Evolutionary conservation across 2,329 filamentous ascomycete species (phyloP).

Genomic region (Ascocoryne sarcoides): DNA sequence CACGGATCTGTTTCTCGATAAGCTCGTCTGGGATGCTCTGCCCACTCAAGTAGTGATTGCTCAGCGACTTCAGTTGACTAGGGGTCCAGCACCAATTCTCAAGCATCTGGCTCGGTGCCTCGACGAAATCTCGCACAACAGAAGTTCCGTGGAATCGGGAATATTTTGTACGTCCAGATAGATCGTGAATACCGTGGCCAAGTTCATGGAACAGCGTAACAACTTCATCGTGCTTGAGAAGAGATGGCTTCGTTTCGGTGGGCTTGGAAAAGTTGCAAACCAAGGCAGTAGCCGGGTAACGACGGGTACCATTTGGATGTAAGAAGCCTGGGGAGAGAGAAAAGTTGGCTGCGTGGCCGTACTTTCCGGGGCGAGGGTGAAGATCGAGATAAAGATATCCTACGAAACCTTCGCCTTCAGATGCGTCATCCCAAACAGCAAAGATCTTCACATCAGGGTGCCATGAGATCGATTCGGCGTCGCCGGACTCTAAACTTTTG

Average conservation of each 20-base stretch:
- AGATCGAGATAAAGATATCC: conserved; percentile 73
- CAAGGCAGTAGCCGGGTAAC: conserved; percentile 69
- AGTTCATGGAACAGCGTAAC: conserved; percentile 76
- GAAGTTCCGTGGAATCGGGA: conserved; percentile 60
- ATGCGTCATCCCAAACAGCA: conserved; percentile 71
- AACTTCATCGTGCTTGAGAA: conserved; percentile 77
- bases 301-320: conserved; percentile 56
- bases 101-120: conserved; percentile 64
- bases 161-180: conserved; percentile 53
- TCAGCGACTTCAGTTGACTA: conserved; percentile 55
- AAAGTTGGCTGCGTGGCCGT: conserved; percentile 80
- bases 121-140: conserved; percentile 60
- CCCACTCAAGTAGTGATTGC: conserved; percentile 62
- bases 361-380: conserved; percentile 73
- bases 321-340: conserved; percentile 67
- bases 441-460: conserved; percentile 77
- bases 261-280: conserved; percentile 85
- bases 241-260: conserved; percentile 63
- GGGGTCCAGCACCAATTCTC: conserved; percentile 71
- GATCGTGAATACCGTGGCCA: conserved; percentile 62
- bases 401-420: conserved; percentile 62
- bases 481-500: too few species aligned
- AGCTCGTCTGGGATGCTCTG: conserved; percentile 67
- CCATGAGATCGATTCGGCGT: conserved; percentile 57
- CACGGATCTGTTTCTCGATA: conserved; percentile 63